Conservation (phyloP, 345 rosid genomes). For the Pistacia vera region DNA sequence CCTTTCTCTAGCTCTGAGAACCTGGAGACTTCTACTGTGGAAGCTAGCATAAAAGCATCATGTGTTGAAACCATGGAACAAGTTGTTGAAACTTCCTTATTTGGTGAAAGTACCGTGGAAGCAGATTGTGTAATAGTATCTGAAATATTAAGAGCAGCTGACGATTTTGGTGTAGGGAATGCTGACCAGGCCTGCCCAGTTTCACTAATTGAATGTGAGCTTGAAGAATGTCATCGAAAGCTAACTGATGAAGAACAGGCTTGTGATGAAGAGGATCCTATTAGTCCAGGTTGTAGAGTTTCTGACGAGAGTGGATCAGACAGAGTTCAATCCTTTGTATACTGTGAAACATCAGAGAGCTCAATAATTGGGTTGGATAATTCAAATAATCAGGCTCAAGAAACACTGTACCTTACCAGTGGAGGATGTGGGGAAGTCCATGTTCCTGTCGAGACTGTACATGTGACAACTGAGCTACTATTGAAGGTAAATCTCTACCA, state of each 20-base stretch:
- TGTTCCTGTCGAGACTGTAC: slow-evolving; percentile 26
- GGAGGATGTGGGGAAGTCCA: slow-evolving; percentile 36
- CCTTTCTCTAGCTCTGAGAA: slow-evolving; percentile 26
- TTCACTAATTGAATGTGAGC: slow-evolving; percentile 17
- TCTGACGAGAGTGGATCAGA: slow-evolving; percentile 33
- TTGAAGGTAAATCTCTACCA: slow-evolving; percentile 43
- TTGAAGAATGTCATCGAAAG: slow-evolving; percentile 35
- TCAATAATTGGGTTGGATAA: slow-evolving; percentile 31
- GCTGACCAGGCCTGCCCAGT: slow-evolving; percentile 19
- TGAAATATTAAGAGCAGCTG: slow-evolving; percentile 20
- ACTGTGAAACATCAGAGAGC: slow-evolving; percentile 37
- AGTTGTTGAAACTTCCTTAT: slow-evolving; percentile 27
- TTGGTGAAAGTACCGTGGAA: slow-evolving; percentile 29
- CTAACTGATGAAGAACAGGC: slow-evolving; percentile 38
- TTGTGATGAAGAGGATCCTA: slow-evolving; percentile 35
- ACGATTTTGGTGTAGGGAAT: slow-evolving; percentile 19
- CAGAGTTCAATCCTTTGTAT: slow-evolving; percentile 30
- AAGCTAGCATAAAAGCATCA: slow-evolving; percentile 21
- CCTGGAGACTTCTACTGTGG: slow-evolving; percentile 26
- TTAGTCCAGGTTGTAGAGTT: slow-evolving; percentile 23
- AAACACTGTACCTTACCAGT: slow-evolving; percentile 33
- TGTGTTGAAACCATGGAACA: slow-evolving; percentile 26
- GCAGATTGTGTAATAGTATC: slow-evolving; percentile 26
- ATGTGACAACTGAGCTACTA: slow-evolving; percentile 21
- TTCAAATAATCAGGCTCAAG: slow-evolving; percentile 33